These are phyloP conservation scores for Chaetomium tenue DNA, from an alignment of 495 filamentous ascomycete genomes.

Conservation along the genomic window DNA sequence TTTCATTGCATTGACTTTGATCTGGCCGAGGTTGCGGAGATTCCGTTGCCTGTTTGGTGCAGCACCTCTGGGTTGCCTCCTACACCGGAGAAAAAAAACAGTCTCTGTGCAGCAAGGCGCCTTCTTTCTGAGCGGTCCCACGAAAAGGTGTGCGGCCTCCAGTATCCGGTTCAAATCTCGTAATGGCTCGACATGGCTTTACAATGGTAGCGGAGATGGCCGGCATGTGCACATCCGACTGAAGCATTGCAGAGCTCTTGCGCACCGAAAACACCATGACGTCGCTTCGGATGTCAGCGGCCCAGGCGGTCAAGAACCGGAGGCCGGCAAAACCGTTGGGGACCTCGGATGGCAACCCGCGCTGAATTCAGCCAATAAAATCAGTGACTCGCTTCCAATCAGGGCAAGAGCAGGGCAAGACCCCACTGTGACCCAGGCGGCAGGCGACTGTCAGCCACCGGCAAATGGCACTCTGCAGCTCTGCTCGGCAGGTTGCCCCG, in stretches of 20 bases:
- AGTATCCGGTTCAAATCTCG: not conserved
- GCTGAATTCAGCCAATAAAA: slow-evolving; percentile 1
- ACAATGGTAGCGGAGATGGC: too few relatives aligned
- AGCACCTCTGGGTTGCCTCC: not conserved
- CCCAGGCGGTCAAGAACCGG: not conserved
- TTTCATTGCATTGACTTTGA: not conserved
- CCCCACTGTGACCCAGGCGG: not conserved
- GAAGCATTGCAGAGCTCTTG: too few relatives aligned
- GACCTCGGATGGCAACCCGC: not conserved
- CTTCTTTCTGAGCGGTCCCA: not conserved
- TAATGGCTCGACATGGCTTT: too few relatives aligned
- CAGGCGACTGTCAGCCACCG: slow-evolving; percentile 7
- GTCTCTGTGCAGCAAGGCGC: not conserved
- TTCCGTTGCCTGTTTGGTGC: not conserved
- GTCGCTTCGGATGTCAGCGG: not conserved
- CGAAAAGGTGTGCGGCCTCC: not conserved
- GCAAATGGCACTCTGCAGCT: not conserved
- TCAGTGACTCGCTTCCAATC: not conserved
- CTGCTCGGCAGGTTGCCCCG: not conserved
- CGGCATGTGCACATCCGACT: too few relatives aligned
- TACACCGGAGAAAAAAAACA: not conserved
- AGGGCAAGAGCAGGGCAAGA: slow-evolving; percentile 14
- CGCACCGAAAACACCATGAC: too few relatives aligned
- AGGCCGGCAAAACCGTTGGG: slow-evolving; percentile 6
- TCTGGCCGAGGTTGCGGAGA: not conserved